A percentile compares a stretch with the other conserved stretches of the same genome.
Conservation (phyloP, 169 alveolate species). For the Plasmodium gallinaceum region DNA sequence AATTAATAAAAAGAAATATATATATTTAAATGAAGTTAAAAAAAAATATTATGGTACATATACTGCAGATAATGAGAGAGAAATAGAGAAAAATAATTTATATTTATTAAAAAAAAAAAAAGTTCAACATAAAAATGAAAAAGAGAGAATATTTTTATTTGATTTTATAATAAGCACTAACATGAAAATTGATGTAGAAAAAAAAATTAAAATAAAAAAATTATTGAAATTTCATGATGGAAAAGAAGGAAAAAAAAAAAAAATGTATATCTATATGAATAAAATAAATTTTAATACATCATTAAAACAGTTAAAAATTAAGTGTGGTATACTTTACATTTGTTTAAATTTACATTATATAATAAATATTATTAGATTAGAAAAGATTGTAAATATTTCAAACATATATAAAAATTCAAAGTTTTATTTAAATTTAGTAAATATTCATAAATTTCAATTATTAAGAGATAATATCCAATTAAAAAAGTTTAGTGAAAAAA, state of each 20-base stretch:
- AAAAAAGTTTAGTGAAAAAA: not conserved
- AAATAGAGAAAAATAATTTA: too few species aligned
- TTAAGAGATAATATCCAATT: not conserved
- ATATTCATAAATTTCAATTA: slow-evolving; percentile 20
- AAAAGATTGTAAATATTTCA: not conserved
- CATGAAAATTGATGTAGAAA: slow-evolving; percentile 21
- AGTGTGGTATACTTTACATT: slow-evolving; percentile 31
- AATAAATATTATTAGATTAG: slow-evolving; percentile 19
- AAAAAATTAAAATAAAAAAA: not conserved
- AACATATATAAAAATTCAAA: slow-evolving; percentile 1
- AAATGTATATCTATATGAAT: not conserved
- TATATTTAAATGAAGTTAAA: too few species aligned
- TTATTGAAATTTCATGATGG: not conserved
- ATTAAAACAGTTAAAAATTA: not conserved
- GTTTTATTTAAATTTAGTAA: slow-evolving; percentile 10
- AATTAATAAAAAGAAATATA: not conserved
- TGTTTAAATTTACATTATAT: not conserved
- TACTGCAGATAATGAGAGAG: too few species aligned
- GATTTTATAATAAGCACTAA: slow-evolving; percentile 12
- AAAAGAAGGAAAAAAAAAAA: not conserved
- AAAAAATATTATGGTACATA: too few species aligned
- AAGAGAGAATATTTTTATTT: slow-evolving; percentile 5
- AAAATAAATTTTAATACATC: slow-evolving; percentile 7
- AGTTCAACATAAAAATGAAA: not conserved
- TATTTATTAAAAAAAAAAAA: not conserved